Evolutionary conservation across 106 monocot genomes (phyloP).

Genomic region (Phalaenopsis aphrodite): DNA sequence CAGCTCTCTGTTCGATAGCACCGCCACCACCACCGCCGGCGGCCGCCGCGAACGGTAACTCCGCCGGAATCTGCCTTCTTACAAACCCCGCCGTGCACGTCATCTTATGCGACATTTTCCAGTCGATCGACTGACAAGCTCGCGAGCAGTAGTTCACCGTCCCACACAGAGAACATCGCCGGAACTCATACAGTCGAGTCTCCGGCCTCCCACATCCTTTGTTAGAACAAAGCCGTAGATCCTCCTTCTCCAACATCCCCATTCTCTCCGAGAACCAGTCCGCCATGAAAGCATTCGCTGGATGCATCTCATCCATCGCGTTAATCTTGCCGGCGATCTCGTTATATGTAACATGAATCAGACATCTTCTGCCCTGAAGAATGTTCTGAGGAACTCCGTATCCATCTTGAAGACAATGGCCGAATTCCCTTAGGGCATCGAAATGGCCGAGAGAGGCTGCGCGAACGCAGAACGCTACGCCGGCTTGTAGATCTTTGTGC

Average conservation of each 20-base stretch:
- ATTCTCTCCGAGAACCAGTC: constrained; percentile 21
- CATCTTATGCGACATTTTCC: constrained; percentile 33
- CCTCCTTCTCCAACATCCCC: not conserved
- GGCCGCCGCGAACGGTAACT: not conserved
- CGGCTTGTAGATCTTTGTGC: constrained; percentile 59
- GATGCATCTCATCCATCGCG: constrained; percentile 15
- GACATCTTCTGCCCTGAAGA: constrained; percentile 39
- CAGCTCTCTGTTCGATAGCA: not conserved
- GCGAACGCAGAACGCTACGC: constrained; percentile 57
- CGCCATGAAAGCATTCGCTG: constrained; percentile 35
- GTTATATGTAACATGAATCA: constrained; percentile 39
- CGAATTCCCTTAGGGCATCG: constrained; percentile 79
- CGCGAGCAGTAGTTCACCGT: constrained; percentile 45
- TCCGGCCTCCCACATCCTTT: constrained; percentile 42
- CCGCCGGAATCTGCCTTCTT: not conserved
- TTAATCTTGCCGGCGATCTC: constrained; percentile 23
- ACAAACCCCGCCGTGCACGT: constrained; percentile 16
- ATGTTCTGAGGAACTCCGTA: constrained; percentile 56
- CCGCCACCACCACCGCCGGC: not conserved
- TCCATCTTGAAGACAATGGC: constrained; percentile 85
- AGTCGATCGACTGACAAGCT: constrained; percentile 46
- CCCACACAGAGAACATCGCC: constrained; percentile 47
- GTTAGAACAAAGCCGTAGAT: constrained; percentile 42
- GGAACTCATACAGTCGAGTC: constrained; percentile 53
- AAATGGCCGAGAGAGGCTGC: constrained; percentile 60